A percentile compares a stretch with the other conserved stretches of the same genome.
phyloP scores from a whole-genome alignment of 768 basidiomycete genomes.

The Lactifluus pinguis region DNA sequence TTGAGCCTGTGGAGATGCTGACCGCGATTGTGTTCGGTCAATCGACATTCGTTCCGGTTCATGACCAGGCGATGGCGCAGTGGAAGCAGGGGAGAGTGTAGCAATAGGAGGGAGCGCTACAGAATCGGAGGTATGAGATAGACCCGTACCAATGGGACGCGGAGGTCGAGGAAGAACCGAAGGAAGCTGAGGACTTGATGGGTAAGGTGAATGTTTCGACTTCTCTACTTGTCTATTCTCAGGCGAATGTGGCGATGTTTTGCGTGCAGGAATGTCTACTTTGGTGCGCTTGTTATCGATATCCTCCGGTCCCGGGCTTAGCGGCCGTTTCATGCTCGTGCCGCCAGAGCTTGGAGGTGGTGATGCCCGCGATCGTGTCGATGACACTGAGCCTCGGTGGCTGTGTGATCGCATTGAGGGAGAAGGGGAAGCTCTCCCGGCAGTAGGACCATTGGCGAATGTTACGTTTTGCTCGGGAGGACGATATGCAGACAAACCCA shows the following conservation, averaged over 20 bases:
- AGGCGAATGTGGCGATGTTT: slow-evolving; percentile 42
- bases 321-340: slow-evolving; percentile 50
- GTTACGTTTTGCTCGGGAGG: slow-evolving; percentile 19
- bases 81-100: slow-evolving; percentile 54
- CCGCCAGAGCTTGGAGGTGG: slow-evolving; percentile 34
- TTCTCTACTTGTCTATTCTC: slow-evolving; percentile 46
- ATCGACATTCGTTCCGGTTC: slow-evolving; percentile 44
- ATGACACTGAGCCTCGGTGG: slow-evolving; percentile 62
- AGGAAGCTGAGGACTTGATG: slow-evolving; percentile 45
- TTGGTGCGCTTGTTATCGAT: slow-evolving; percentile 55
- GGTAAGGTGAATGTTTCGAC: slow-evolving; percentile 24
- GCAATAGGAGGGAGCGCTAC: slow-evolving; percentile 64
- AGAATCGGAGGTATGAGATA: slow-evolving; percentile 32
- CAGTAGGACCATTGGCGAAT: slow-evolving; percentile 14
- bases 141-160: slow-evolving; percentile 52
- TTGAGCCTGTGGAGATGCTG: slow-evolving; percentile 31
- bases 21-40: slow-evolving; percentile 35
- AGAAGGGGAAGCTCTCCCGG: slow-evolving; percentile 23
- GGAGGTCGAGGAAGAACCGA: slow-evolving; percentile 66
- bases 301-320: slow-evolving; percentile 55
- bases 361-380: slow-evolving; percentile 55
- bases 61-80: slow-evolving; percentile 40
- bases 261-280: slow-evolving; percentile 42
- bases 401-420: slow-evolving; percentile 37
- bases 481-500: slow-evolving; percentile 42